Base-by-base conservation (phyloP, 768 basidiomycete species). In the Leucocoprinus birnbaumii region DNA sequence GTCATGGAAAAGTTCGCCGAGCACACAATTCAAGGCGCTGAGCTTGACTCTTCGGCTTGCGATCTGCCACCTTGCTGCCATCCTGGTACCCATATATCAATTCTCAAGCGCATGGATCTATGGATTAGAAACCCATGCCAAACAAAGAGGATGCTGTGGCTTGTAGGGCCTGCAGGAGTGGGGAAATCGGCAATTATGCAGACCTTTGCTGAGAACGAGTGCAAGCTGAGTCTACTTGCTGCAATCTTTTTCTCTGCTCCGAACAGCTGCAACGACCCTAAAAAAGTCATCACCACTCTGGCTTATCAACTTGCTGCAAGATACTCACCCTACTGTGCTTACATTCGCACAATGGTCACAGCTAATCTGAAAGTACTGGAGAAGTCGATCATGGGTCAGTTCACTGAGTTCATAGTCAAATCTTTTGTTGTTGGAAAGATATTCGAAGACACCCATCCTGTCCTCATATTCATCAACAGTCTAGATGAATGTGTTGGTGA, bases 221-320 rank as follows among this genome's bases (percentile, higher is more conserved):
- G n/a, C n/a, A n/a, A n/a, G 47, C 4, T 37, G 48, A 13, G 25
- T 13, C 18, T 9, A 10, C 56, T 52, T 7, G 61, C 48, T 11
- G 60, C 53, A 18, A 65, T 63, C 46, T 59, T 66, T 55, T 67
- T 64, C 43, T 64, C 54, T 5, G 34, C 57, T 19, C 24, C 24
- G 8, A 11, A 44, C 26, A 35, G 38, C 21, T 25, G 59, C 6
- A 41, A 51, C 11, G n/a, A 52, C 14, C 54, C 21, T 3, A 9
- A 27, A 3, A 43, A 24, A n/a, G 42, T 65, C 1, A 53, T 69
- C 25, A 43, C 58, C 2, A 66, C 63, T 0, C 48, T 68, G 3
- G 59, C 64, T 5, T 61, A 58, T 26, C 64, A 68, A 21, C 48
- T 68, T 1, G 60, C 63, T 5, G 22, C 49, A 14, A 43, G 24